Conservation (phyloP, 257 asterid genomes). For the Solanum boliviense region DNA sequence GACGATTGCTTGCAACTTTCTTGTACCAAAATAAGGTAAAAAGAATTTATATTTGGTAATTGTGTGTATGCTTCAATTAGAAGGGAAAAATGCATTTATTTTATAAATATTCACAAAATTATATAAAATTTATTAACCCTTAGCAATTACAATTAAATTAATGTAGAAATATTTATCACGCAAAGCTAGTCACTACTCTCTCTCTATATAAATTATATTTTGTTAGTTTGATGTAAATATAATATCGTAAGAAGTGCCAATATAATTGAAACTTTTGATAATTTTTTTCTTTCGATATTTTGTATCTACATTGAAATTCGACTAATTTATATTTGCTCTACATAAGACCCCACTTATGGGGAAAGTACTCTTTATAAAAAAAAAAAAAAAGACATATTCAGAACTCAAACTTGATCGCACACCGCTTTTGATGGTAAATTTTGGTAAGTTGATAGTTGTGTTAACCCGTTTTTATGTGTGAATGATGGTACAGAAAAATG, state of each 20-base stretch:
- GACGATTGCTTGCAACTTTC: background rate
- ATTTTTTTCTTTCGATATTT: too few relatives aligned
- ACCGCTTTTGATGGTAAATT: too few relatives aligned
- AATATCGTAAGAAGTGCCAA: too few relatives aligned
- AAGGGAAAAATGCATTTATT: background rate
- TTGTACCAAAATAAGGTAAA: background rate
- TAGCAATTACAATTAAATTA: background rate
- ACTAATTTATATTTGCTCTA: background rate
- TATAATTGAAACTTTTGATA: too few relatives aligned
- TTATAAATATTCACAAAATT: background rate
- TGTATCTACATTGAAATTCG: too few relatives aligned
- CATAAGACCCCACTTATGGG: rapidly evolving
- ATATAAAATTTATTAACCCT: background rate
- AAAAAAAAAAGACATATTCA: too few relatives aligned
- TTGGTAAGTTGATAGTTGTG: background rate
- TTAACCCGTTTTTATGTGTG: too few relatives aligned
- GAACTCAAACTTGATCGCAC: rapidly evolving
- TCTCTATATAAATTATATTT: too few relatives aligned
- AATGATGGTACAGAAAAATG: background rate
- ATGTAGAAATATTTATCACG: background rate
- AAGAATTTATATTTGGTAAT: background rate
- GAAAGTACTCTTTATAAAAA: background rate
- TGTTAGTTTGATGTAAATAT: background rate
- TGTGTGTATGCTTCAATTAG: background rate
- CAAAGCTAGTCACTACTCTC: background rate